Base-by-base conservation (phyloP, 805 yeast genomes). In the Tetrapisispora arboricola region DNA sequence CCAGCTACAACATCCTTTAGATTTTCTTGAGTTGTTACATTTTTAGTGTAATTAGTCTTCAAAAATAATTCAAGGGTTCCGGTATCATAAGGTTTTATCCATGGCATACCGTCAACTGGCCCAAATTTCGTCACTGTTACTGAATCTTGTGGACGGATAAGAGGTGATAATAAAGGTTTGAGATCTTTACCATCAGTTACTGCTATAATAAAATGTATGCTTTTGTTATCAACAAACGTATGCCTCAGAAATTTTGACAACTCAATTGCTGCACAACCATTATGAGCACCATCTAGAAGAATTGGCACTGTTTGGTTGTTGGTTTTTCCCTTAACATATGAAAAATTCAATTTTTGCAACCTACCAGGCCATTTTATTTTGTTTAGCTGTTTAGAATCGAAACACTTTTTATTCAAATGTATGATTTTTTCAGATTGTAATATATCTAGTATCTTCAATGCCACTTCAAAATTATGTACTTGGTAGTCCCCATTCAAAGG, bases 281-380 rank as follows among this genome's bases (percentile, higher is more conserved):
- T 92, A 58, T 92, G 97, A 0, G 97, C 96, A 2, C 97, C 97
- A 62, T 90, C 97, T 2, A 92, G 53, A 4, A 92, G 60, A 0
- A 68, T 39, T 1, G 57, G 48, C 2, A 58, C 38, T 6, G 46
- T 50, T 1, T 39, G 38, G 13, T 33, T 38, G 8, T 33, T 27
- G 2, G 25, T 19, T 28, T n/a, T n/a, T 10, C n/a, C 31, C 1
- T 61, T 39, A 1, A 53, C 43, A 12, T 55, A 49, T 7, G 53
- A 47, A n/a, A 68, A 50, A 4, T 60, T 44, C 12, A 75, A 22
- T 22, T 55, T 45, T 52, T 92, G 95, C 39, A 92, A 63, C 45
- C 98, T 65, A 1, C 96, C 97, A 0, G 94, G 94, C 97, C 97
- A 88, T 8, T 49, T 47, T 0, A 87, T 79, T 0, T 49, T 39